Evolutionary conservation across 495 filamentous ascomycete species (phyloP), one percentile per base, ranked within the genome.

Genomic region (Penicillium verhagenii): DNA sequence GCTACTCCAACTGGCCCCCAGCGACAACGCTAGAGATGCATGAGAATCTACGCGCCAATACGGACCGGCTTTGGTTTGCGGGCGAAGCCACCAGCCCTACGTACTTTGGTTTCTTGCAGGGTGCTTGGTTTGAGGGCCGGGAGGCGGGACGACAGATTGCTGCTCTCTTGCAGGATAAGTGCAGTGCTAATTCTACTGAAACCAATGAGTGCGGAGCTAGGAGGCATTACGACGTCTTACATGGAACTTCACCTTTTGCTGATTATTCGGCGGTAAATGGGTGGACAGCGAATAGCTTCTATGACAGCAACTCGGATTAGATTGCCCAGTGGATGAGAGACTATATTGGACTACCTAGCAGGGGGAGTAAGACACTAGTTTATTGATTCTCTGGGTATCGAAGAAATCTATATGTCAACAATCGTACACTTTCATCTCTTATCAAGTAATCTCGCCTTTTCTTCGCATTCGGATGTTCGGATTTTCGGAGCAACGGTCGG

Each of bases 61-160:
- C 86, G 0, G 85, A 77, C 42, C 69, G 81, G 7, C 65, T 91
- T 11, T 89, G 78, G 70, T 91, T 89, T 65, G 87, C 87, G 0
- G 88, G 88, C 0, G 88, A 91, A 60, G 82, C 84, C 20, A 89
- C 85, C 0, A 88, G 84, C 51, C 72, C 81, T 4, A 78, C 84
- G 59, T 89, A 86, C 60, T 92, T 81, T 70, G 88, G 87, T 0
- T 91, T 87, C 65, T 67, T 92, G 70, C 88, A 92, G 14, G 86
- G 84, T 5, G 80, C 82, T 1, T 89, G 75, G 70, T 83, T 79
- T 40, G 84, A 87, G 66, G 86, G 86, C 1, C 71, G 75, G n/a
- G 73, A 79, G 45, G 83, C 73, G 0, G 85, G 79, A 0, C 58
- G 70, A 55, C 64, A 73, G 20, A 76, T 87, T 49, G 84, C 81